These are phyloP conservation scores for Microdochium bolleyi DNA, from an alignment of 2,329 filamentous ascomycete species.

Conservation along the genomic window DNA sequence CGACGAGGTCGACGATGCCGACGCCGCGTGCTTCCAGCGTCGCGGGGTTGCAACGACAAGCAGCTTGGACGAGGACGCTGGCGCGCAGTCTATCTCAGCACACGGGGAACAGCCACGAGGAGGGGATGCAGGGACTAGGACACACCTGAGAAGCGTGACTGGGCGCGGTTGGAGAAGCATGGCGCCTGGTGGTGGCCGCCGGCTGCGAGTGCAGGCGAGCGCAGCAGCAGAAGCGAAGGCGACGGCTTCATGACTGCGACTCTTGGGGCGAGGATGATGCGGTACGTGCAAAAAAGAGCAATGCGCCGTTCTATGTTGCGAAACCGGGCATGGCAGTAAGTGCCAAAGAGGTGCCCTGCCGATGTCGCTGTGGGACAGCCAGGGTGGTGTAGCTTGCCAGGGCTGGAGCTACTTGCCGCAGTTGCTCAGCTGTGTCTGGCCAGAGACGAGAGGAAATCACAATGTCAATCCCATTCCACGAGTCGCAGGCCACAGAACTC, in stretches of 20 bases:
- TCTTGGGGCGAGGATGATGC: neutral
- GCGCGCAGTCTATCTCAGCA: neutral
- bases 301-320: neutral
- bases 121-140: neutral
- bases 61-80: neutral
- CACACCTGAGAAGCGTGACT: neutral
- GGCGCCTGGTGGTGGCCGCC: neutral
- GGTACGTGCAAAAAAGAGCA: neutral
- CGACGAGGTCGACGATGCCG: neutral
- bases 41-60: neutral
- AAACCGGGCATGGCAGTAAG: neutral
- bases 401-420: too few species aligned
- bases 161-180: neutral
- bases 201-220: neutral
- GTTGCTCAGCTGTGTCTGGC: too few species aligned
- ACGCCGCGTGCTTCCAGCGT: neutral
- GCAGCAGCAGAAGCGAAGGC: neutral
- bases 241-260: neutral
- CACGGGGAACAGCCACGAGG: neutral
- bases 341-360: neutral
- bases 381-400: neutral
- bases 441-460: too few species aligned
- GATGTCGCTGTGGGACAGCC: too few species aligned
- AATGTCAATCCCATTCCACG: too few species aligned
- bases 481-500: too few species aligned